Percentiles rank a stretch among this genome's conserved stretches.
phyloP scores from a whole-genome alignment of 768 basidiomycete genomes.

The Rhizopogon sp. region DNA sequence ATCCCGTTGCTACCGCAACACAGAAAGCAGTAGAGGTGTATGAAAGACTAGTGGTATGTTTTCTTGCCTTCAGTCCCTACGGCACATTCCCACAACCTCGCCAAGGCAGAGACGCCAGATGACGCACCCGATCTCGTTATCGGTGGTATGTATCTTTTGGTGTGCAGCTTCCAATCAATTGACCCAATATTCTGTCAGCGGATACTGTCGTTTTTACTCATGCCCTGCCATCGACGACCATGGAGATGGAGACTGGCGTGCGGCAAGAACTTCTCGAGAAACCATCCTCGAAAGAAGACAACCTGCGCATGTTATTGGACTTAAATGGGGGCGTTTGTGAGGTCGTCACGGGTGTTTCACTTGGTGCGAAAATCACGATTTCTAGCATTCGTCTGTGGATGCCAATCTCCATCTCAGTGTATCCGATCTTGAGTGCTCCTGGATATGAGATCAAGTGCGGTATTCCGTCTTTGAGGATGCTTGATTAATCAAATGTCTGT shows the following conservation, averaged over 20 bases:
- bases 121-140: constrained; percentile 80
- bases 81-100: background rate
- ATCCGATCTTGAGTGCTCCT: constrained; percentile 68
- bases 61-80: background rate
- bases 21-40: constrained; percentile 88
- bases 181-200: constrained; percentile 40
- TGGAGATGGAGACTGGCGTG: constrained; percentile 33
- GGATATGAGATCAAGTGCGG: constrained; percentile 68
- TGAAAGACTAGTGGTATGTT: constrained; percentile 65
- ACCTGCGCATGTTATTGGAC: constrained; percentile 82
- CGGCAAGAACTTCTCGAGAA: constrained; percentile 87
- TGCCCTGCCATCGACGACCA: constrained; percentile 52
- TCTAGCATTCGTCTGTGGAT: background rate
- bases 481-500: background rate
- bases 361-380: constrained; percentile 48
- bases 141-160: constrained; percentile 40
- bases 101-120: constrained; percentile 49
- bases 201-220: constrained; percentile 95
- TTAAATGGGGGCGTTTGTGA: constrained; percentile 85
- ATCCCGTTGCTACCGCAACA: constrained; percentile 70
- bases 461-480: background rate
- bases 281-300: constrained; percentile 71
- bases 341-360: constrained; percentile 85
- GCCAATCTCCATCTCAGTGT: constrained; percentile 39
- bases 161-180: background rate